Base-by-base conservation (phyloP, 176 grass and related monocot genomes). In the Melocanna baccifera region DNA sequence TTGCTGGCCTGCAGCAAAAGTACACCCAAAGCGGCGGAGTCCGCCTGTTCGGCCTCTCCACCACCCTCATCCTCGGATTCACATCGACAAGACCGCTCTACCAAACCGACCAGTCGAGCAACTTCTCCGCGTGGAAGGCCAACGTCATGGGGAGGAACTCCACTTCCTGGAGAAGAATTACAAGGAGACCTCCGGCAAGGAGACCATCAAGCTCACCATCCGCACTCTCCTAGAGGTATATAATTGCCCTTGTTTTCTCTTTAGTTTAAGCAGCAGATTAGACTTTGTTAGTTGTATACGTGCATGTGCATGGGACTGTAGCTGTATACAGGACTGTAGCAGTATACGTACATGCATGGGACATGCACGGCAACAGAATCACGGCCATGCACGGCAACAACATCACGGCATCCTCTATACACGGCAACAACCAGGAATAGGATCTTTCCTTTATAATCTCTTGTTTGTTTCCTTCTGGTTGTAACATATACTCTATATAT, bases 91-190 rank as follows among this genome's bases (percentile, higher is more conserved):
- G 77, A 90, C 90, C 2, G 87, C 95, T 3, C 87, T 94, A 97
- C 84, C 92, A 93, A 85, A 97, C 95, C 19, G 95, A 97, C 69
- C 95, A 92, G 1, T 93, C 92, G 11, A 93, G 96, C 4, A 98
- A 93, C 76, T 98, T 98, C 73, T 95, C 91, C 11, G 96, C 93
- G 12, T 98, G 96, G 96, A 98, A 98, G 80, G 96, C 96, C 57
- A 98, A 98, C 37, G 96, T 93, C 37, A 98, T 93, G 0, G 96
- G 96, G 11, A 93, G 96, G 85, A 98, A 99, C 86, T 94, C 91
- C 30, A 99, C 75, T 99, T 99, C 69, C 77, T 99, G 16, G 96
- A 99, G 90, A 99, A 99, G 88, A 99, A 99, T 42, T 99, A 92
- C 83, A 99, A 94, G 91, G 96, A 99, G 73, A 98, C 93, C 4